Base-by-base conservation (phyloP, 2,329 filamentous ascomycete species). In the Arthrinium phaeospermum region DNA sequence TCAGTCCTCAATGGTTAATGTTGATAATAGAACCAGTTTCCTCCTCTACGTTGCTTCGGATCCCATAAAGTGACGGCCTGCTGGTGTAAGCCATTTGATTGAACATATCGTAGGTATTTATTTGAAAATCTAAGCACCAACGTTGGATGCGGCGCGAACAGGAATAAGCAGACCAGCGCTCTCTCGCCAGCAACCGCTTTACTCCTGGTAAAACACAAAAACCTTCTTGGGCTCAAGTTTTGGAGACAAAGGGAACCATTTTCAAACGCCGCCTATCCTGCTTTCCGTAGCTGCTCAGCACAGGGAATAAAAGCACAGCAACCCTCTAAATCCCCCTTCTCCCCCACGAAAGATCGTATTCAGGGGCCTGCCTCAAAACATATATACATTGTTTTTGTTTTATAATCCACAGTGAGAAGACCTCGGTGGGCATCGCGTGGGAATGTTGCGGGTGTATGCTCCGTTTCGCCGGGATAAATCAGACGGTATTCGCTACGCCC, bases 1-100 rank as follows among this genome's bases (percentile, higher is more conserved):
- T 8, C 22, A 49, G 7, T 12, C 0, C n/a, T 4, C 3, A n/a
- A 3, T 3, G 10, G 10, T 8, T n/a, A 6, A n/a, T n/a, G 2
- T n/a, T n/a, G 0, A n/a, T 49, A 12, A 49, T n/a, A 12, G 22
- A n/a, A 10, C 22, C 22, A n/a, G 3, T n/a, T 22, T 7, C 8
- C 46, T 10, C 22, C 14, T 22, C n/a, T 49, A 49, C 46, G 8
- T 49, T 19, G 8, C 46, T 49, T 49, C 10, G 37, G 37, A 6
- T 37, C 37, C 37, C n/a, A n/a, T n/a, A n/a, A 6, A 37, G 37
- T 37, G 37, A 30, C 27, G 27, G 27, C 27, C 37, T 41, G 37
- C 7, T 41, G 6, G 37, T 41, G 37, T 41, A 41, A 41, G 37
- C 7, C 37, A 41, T 41, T 41, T 41, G 37, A 8, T 41, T 41